Evolutionary conservation across 139 green algal genomes (phyloP), one percentile per base, ranked within the genome.

Genomic region (Chlorella sp.): DNA sequence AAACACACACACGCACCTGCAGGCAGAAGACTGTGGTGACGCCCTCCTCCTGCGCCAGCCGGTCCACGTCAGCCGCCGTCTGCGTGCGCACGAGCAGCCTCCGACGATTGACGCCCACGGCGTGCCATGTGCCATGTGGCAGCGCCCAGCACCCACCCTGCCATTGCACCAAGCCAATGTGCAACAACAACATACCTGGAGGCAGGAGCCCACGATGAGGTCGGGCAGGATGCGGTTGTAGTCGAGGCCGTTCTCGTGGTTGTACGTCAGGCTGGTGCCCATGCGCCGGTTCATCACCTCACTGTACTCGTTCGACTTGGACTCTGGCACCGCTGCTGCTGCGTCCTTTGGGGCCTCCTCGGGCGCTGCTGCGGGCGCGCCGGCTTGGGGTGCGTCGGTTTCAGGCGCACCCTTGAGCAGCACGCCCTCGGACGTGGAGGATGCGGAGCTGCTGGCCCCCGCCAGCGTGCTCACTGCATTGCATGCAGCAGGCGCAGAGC

Each of bases 191-290:
- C 61, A 23, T 50, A 77, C 76, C 74, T 97, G 93, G 31, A 92
- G 85, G 75, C 94, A 98, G 33, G 84, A 93, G 27, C 94, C 94
- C 30, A 98, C 94, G 31, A 98, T 94, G 20, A 98, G 65, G 74
- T 97, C 88, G 23, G 92, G 86, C 36, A 93, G 65, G 29, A 98
- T 87, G 23, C 80, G 64, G 65, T 88, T 88, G 77, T 88, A 98
- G 78, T 98, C 97, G 68, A 97, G 92, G n/a, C 93, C 94, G 0
- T 87, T 70, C 77, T 97, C 93, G 74, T 98, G 94, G 6, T 86
- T 62, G 75, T 98, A 98, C 3, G 89, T 86, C 2, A 89, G 63
- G 5, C 79, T 79, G 32, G 83, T 88, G 26, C 89, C 89, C 93
- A 97, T 97, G 69, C 84, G 79, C 35, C 84, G 27, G 61, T 92